A percentile compares a stretch with the other conserved stretches of the same genome.
Evolutionary conservation across 2,329 filamentous ascomycete species (phyloP).

Genomic region (Ceratocystis colombiana): DNA sequence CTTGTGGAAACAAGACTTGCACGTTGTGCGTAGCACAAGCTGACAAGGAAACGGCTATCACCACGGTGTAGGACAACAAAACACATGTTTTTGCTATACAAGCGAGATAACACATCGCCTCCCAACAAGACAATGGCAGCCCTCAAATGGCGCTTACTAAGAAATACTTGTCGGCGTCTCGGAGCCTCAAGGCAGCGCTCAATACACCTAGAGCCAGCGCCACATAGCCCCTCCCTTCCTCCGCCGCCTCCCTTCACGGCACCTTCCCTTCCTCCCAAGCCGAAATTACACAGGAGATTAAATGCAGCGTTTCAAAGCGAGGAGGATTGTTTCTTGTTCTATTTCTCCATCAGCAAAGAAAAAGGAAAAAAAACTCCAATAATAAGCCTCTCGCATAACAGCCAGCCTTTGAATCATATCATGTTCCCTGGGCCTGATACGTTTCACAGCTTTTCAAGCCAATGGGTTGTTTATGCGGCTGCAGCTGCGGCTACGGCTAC

Average conservation of each 20-base stretch:
- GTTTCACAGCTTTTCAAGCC: slow-evolving; percentile 7
- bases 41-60: too few species aligned
- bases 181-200: too few species aligned
- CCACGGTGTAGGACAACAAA: too few species aligned
- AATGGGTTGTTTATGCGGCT: slow-evolving; percentile 7
- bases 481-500: neutral
- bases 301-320: slow-evolving; percentile 8
- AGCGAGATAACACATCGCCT: too few species aligned
- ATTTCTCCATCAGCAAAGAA: neutral
- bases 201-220: too few species aligned
- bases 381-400: neutral
- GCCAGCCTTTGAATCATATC: neutral
- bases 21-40: too few species aligned
- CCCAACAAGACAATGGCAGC: too few species aligned
- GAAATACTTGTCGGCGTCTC: too few species aligned
- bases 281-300: slow-evolving; percentile 10
- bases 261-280: neutral
- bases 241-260: neutral
- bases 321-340: slow-evolving; percentile 10
- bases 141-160: too few species aligned
- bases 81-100: too few species aligned
- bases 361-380: neutral
- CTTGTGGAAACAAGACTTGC: too few species aligned
- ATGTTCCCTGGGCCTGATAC: neutral
- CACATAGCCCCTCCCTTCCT: neutral